These are phyloP conservation scores for Erigeron canadensis DNA, from an alignment of 129 eudicot species.

Conservation along the genomic window DNA sequence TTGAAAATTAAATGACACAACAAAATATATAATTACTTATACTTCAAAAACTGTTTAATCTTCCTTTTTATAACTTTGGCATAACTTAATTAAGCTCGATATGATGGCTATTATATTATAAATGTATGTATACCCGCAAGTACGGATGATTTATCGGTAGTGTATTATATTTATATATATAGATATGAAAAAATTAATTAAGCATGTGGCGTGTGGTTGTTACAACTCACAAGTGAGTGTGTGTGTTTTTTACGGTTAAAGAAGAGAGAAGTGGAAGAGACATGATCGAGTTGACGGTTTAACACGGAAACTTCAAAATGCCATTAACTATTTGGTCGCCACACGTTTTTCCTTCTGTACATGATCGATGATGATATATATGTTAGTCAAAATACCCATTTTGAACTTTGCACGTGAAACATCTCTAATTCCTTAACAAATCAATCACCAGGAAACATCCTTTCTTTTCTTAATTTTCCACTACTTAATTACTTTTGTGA, in stretches of 20 bases:
- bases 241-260: neutral
- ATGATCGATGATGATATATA: no score
- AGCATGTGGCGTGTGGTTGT: constrained; percentile 30
- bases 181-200: constrained; percentile 13
- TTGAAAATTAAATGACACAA: no score
- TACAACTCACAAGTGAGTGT: constrained; percentile 26
- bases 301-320: constrained; percentile 27
- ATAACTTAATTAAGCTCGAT: no score
- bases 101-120: neutral
- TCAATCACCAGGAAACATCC: neutral
- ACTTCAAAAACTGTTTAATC: no score
- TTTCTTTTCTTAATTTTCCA: no score
- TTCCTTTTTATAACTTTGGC: no score
- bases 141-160: constrained; percentile 21
- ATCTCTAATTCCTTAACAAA: constrained; percentile 14
- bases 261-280: constrained; percentile 29
- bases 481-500: no score
- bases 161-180: neutral
- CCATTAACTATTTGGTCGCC: constrained; percentile 26
- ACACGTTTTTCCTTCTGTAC: constrained; percentile 31
- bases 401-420: constrained; percentile 37
- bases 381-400: constrained; percentile 28
- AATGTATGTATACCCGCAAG: neutral
- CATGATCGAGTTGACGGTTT: constrained; percentile 22
- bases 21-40: no score